Percentiles rank a stretch among this genome's conserved stretches.
These are phyloP conservation scores for Nephelium lappaceum DNA, from an alignment of 345 rosid genomes.

Conservation along the genomic window DNA sequence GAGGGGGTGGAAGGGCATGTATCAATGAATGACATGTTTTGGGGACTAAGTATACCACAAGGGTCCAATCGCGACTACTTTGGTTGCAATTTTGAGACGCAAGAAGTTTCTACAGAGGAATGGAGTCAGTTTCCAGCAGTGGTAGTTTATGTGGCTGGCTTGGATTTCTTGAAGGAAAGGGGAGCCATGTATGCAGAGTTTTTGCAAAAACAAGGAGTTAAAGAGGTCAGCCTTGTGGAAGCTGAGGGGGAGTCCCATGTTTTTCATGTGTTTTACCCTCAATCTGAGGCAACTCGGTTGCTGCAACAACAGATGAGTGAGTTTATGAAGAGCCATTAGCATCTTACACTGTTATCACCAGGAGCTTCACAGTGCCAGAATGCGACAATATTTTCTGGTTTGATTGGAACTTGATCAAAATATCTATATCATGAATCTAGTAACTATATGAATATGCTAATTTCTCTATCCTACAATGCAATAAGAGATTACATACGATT, in stretches of 20 bases:
- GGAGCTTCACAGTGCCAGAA: neutral
- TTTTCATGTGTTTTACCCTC: slow-evolving; percentile 52
- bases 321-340: slow-evolving; percentile 41
- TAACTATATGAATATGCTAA: neutral
- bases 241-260: slow-evolving; percentile 49
- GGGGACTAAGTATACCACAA: slow-evolving; percentile 58
- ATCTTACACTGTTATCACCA: neutral
- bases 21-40: slow-evolving; percentile 56
- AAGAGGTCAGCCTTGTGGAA: slow-evolving; percentile 44
- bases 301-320: slow-evolving; percentile 55
- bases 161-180: slow-evolving; percentile 68
- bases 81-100: slow-evolving; percentile 56
- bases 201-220: slow-evolving; percentile 44
- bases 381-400: neutral
- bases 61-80: slow-evolving; percentile 47
- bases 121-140: slow-evolving; percentile 53
- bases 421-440: neutral
- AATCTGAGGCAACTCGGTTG: slow-evolving; percentile 45
- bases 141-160: slow-evolving; percentile 51
- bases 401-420: neutral
- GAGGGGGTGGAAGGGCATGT: slow-evolving; percentile 34
- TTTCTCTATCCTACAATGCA: neutral
- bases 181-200: slow-evolving; percentile 54
- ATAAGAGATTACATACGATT: neutral
- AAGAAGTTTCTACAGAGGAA: slow-evolving; percentile 30